Percentiles rank a stretch among this genome's conserved stretches.
phyloP scores from a whole-genome alignment of 2,329 filamentous ascomycete species.

The Metarhizium robertsii region DNA sequence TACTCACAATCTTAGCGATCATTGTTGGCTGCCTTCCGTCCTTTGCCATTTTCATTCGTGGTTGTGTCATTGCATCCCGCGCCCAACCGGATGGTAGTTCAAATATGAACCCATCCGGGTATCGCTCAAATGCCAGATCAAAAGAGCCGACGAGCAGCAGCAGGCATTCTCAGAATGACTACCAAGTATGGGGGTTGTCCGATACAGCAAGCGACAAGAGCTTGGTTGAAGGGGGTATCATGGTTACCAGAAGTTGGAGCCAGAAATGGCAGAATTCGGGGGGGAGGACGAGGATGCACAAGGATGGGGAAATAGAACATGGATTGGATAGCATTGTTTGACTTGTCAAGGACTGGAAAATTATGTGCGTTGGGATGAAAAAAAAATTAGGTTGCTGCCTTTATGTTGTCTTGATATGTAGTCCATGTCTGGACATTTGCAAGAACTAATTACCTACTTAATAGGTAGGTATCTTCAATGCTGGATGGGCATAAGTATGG shows the following conservation, averaged over 20 bases:
- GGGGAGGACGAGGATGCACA: neutral
- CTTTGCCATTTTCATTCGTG: conserved; percentile 11
- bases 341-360: neutral
- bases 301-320: neutral
- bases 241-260: conserved; percentile 8
- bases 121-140: conserved; percentile 4
- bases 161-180: conserved; percentile 1
- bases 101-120: neutral
- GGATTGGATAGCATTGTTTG: neutral
- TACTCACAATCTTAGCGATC: conserved; percentile 7
- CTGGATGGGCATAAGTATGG: no score
- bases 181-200: conserved; percentile 1
- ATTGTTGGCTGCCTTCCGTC: conserved; percentile 11
- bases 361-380: no score
- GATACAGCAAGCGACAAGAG: conserved; percentile 10
- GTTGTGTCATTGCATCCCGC: conserved; percentile 7
- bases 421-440: no score
- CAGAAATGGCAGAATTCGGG: conserved; percentile 8
- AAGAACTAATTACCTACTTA: no score
- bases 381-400: no score
- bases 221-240: conserved; percentile 3
- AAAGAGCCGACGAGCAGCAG: conserved; percentile 4
- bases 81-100: conserved; percentile 4
- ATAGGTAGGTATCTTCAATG: no score
- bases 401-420: no score